phyloP scores from a whole-genome alignment of 257 asterid genomes.

The Cynanchum wilfordii region DNA sequence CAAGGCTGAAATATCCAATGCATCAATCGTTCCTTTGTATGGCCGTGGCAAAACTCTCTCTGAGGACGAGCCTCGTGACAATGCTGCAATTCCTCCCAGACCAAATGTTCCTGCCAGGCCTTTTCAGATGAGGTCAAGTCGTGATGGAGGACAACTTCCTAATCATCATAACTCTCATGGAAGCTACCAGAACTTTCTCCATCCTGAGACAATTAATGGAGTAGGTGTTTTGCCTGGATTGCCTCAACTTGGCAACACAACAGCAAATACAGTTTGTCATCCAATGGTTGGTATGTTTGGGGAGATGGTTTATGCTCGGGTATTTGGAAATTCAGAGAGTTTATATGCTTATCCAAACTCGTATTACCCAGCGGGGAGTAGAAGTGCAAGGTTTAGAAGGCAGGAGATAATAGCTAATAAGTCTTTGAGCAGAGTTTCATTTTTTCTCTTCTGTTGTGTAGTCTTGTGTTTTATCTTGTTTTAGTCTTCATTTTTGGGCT shows the following conservation, averaged over 20 bases:
- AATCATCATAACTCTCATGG: constrained; percentile 26
- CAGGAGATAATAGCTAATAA: constrained; percentile 52
- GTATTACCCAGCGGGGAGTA: constrained; percentile 39
- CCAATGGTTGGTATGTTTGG: constrained; percentile 58
- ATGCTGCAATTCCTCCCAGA: constrained; percentile 51
- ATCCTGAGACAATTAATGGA: constrained; percentile 7
- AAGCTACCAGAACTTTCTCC: constrained; percentile 13
- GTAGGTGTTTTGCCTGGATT: constrained; percentile 21
- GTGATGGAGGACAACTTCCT: constrained; percentile 26
- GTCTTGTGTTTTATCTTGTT: constrained; percentile 60
- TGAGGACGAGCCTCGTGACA: constrained; percentile 33
- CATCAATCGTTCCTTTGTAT: constrained; percentile 67
- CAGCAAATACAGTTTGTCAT: constrained; percentile 20
- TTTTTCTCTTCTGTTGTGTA: constrained; percentile 58
- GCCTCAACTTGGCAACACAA: constrained; percentile 23
- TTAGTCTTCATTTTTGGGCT: constrained; percentile 19
- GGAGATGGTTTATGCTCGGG: constrained; percentile 72
- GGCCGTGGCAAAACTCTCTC: constrained; percentile 52
- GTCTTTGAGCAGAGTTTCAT: constrained; percentile 60
- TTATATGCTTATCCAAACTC: constrained; percentile 55
- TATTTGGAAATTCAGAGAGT: constrained; percentile 62
- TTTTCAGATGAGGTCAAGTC: constrained; percentile 30
- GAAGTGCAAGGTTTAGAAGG: constrained; percentile 62
- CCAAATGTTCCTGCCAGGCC: constrained; percentile 49
- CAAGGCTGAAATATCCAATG: constrained; percentile 68